phyloP scores from a whole-genome alignment of 2,329 filamentous ascomycete species.

The Teratosphaeria zuluensis region DNA sequence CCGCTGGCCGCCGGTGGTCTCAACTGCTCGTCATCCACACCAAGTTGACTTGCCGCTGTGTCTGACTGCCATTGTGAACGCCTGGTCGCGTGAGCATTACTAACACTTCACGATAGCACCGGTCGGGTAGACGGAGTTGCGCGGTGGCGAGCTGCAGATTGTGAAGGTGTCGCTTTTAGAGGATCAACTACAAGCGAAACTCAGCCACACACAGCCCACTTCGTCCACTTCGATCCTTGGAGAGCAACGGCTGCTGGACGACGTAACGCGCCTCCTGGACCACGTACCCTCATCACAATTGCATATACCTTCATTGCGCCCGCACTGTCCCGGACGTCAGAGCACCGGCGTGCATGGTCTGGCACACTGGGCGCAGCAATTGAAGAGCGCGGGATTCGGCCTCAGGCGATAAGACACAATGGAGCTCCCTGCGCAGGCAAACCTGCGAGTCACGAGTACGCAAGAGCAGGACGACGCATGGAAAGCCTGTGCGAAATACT shows the following conservation, averaged over 20 bases:
- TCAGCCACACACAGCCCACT: background rate
- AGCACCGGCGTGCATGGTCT: background rate
- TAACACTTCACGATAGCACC: background rate
- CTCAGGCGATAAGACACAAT: constrained; percentile 18
- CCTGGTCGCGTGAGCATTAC: background rate
- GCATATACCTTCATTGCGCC: background rate
- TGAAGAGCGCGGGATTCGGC: background rate
- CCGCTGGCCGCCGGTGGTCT: background rate
- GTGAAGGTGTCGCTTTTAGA: background rate
- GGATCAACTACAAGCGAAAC: background rate
- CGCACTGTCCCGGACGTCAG: background rate
- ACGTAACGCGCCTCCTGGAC: background rate
- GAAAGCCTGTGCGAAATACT: constrained; percentile 4
- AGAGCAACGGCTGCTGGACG: background rate
- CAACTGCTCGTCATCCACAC: background rate
- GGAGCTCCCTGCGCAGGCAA: constrained; percentile 51
- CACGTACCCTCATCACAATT: background rate
- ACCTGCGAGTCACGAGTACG: constrained; percentile 88
- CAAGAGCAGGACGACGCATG: constrained; percentile 6
- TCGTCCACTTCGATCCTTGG: background rate
- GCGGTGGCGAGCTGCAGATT: background rate
- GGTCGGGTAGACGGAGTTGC: background rate
- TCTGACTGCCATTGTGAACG: background rate
- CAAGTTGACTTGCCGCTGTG: background rate
- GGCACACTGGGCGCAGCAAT: background rate